A percentile compares a stretch with the other conserved stretches of the same genome.
phyloP scores from a whole-genome alignment of 805 yeast species.

The Candida vaughaniae region DNA sequence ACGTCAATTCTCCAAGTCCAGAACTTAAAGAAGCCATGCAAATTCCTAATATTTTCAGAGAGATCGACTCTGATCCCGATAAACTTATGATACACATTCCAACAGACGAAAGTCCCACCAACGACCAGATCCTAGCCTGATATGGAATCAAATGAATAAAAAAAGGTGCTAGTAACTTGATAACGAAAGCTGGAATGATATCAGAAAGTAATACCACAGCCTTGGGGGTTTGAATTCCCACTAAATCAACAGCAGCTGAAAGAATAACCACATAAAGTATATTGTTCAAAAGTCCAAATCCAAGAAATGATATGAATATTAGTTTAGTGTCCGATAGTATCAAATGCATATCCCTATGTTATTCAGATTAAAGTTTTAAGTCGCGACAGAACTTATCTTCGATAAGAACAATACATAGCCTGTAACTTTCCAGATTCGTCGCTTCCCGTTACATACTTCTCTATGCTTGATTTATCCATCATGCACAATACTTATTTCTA shows the following conservation, averaged over 20 bases:
- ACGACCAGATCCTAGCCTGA: slow-evolving; percentile 45
- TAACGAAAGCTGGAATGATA: slow-evolving; percentile 73
- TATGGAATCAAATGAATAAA: slow-evolving; percentile 69
- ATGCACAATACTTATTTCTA: too few relatives aligned
- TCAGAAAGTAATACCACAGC: slow-evolving; percentile 84
- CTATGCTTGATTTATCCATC: too few relatives aligned
- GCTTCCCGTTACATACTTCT: too few relatives aligned
- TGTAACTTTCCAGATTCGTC: too few relatives aligned
- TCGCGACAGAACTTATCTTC: too few relatives aligned
- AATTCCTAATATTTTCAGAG: slow-evolving; percentile 61
- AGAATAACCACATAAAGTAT: slow-evolving; percentile 87
- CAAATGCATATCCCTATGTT: slow-evolving; percentile 1
- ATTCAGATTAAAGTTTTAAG: too few relatives aligned
- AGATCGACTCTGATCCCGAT: slow-evolving; percentile 26
- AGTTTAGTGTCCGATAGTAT: slow-evolving; percentile 8
- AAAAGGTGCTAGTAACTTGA: slow-evolving; percentile 78
- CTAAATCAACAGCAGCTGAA: slow-evolving; percentile 89
- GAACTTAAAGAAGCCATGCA: slow-evolving; percentile 78
- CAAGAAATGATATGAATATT: slow-evolving; percentile 61
- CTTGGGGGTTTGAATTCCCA: slow-evolving; percentile 80
- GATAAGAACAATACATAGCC: too few relatives aligned
- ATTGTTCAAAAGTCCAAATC: slow-evolving; percentile 85
- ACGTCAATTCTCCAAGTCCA: slow-evolving; percentile 89
- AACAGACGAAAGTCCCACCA: slow-evolving; percentile 57
- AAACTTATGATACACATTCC: slow-evolving; percentile 77